A percentile compares a stretch with the other conserved stretches of the same genome.
These are phyloP conservation scores for Colletotrichum agaves DNA, from an alignment of 2,329 filamentous ascomycete genomes.

Conservation along the genomic window DNA sequence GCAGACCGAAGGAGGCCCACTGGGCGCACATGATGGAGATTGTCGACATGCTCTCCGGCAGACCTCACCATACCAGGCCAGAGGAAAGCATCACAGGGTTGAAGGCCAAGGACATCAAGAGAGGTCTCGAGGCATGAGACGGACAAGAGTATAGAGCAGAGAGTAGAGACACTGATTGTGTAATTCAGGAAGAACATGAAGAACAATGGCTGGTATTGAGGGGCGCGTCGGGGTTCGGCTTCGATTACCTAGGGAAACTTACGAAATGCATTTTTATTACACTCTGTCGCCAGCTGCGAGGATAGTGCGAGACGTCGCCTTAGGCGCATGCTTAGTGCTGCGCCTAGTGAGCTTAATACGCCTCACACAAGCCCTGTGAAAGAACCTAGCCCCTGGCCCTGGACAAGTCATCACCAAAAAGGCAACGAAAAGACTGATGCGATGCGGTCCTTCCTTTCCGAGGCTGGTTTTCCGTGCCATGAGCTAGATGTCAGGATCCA, in stretches of 20 bases:
- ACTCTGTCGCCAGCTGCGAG: background rate
- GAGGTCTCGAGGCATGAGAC: slow-evolving; percentile 51
- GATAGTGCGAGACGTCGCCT: background rate
- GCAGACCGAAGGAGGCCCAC: slow-evolving; percentile 84
- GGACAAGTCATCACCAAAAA: background rate
- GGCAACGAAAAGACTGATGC: background rate
- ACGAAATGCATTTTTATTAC: slow-evolving; percentile 25
- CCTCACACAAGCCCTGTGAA: background rate
- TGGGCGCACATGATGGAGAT: slow-evolving; percentile 85
- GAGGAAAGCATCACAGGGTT: slow-evolving; percentile 62
- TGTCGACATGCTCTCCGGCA: slow-evolving; percentile 85
- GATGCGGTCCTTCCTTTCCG: background rate
- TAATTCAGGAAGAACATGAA: slow-evolving; percentile 17
- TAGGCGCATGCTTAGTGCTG: background rate
- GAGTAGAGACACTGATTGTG: background rate
- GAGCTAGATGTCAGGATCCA: background rate
- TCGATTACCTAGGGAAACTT: slow-evolving; percentile 33
- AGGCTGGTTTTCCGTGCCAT: background rate
- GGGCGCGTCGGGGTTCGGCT: slow-evolving; percentile 30
- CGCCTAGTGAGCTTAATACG: background rate
- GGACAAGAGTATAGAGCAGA: too few species aligned
- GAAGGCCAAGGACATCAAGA: slow-evolving; percentile 70
- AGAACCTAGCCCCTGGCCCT: background rate
- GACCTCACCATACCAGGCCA: slow-evolving; percentile 65
- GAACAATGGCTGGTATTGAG: slow-evolving; percentile 22